Conservation (phyloP, 2,329 filamentous ascomycete genomes). For the Fusarium graminum region DNA sequence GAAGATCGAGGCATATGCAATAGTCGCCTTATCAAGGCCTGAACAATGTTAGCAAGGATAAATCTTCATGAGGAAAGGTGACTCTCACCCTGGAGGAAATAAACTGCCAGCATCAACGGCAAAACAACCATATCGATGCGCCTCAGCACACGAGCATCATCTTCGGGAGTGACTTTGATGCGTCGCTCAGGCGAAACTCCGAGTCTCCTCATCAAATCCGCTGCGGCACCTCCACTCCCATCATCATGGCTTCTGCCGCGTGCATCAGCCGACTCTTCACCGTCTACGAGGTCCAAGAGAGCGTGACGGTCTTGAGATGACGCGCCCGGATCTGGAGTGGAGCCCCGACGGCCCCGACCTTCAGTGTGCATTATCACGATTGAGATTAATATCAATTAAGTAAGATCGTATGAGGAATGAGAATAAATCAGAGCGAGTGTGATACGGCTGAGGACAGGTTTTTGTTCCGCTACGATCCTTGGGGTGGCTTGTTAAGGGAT, state of each 20-base stretch:
- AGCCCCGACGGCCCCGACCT: constrained; percentile 1
- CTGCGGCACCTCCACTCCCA: constrained; percentile 1
- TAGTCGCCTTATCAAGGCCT: constrained; percentile 51
- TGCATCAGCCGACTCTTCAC: not conserved
- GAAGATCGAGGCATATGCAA: constrained; percentile 75
- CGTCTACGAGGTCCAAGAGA: constrained; percentile 27
- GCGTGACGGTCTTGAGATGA: constrained; percentile 24
- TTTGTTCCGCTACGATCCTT: not conserved
- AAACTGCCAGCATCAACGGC: constrained; percentile 41
- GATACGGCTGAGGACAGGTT: constrained; percentile 3
- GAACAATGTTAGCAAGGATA: not conserved
- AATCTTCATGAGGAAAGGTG: accelerated
- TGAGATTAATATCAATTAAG: not conserved
- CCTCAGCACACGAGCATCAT: constrained; percentile 37
- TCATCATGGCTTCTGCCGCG: constrained; percentile 1
- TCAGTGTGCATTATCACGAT: not conserved
- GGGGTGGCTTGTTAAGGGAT: constrained; percentile 17
- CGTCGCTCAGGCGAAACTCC: constrained; percentile 33
- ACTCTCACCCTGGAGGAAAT: constrained; percentile 34
- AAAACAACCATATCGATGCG: constrained; percentile 40
- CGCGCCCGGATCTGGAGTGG: constrained; percentile 27
- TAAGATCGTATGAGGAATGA: not conserved
- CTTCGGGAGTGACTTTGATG: constrained; percentile 39
- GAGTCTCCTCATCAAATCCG: constrained; percentile 24
- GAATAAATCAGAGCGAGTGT: too few relatives aligned